Evolutionary conservation across 2,329 filamentous ascomycete species (phyloP).

Genomic region (Fusarium keratoplasticum): DNA sequence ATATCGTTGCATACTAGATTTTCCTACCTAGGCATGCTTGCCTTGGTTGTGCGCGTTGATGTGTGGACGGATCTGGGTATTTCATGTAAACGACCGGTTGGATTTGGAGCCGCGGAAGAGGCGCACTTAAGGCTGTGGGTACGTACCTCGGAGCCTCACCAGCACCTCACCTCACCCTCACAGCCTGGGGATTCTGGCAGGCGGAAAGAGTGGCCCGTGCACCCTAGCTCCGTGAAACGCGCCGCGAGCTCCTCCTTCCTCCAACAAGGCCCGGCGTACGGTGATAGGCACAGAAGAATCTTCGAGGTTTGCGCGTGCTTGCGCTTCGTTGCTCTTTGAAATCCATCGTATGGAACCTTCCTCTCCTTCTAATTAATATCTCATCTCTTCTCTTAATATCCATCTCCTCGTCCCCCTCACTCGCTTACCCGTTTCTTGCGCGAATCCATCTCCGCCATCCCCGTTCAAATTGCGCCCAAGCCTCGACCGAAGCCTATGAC

Average conservation of each 20-base stretch:
- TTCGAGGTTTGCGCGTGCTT: conserved; percentile 26
- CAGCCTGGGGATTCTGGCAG: not conserved
- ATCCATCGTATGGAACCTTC: not conserved
- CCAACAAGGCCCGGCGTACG: conserved; percentile 20
- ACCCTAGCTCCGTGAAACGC: conserved; percentile 35
- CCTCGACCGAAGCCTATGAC: conserved; percentile 23
- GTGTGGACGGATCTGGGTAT: not conserved
- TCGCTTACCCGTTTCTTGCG: not conserved
- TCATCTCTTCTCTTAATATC: not conserved
- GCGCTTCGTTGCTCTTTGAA: conserved; percentile 22
- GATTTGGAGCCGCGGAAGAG: not conserved
- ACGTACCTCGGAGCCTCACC: conserved; percentile 12
- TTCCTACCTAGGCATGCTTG: not conserved
- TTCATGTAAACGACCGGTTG: not conserved
- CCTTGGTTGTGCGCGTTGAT: not conserved
- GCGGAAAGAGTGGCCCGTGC: conserved; percentile 26
- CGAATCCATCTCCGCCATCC: conserved; percentile 18
- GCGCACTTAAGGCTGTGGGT: not conserved
- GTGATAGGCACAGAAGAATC: conserved; percentile 22
- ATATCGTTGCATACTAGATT: not conserved
- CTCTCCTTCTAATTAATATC: not conserved
- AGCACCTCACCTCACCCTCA: conserved; percentile 3
- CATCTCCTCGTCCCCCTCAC: not conserved
- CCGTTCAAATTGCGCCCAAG: conserved; percentile 30
- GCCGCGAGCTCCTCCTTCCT: conserved; percentile 36